Percentiles rank a stretch among this genome's conserved stretches.
Conservation (phyloP, 768 basidiomycete species). For the Fomitopsis serialis region DNA sequence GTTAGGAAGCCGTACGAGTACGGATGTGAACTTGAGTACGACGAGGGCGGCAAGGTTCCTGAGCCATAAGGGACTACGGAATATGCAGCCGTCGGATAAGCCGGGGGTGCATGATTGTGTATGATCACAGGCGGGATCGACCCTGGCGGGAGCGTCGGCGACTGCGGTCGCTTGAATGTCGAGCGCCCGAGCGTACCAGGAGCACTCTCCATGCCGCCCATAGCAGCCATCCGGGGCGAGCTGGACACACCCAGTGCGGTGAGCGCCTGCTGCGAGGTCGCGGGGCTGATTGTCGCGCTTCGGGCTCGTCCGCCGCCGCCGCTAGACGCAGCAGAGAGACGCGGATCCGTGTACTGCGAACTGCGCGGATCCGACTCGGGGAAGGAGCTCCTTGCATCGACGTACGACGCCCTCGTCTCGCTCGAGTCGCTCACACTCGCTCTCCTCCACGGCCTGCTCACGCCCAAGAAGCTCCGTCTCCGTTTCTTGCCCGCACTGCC, state of each 20-base stretch:
- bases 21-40: too few species aligned
- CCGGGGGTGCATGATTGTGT: too few species aligned
- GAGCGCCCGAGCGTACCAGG: not conserved
- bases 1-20: too few species aligned
- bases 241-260: not conserved
- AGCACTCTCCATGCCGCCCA: not conserved
- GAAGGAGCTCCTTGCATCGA: not conserved
- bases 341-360: not conserved
- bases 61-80: too few species aligned
- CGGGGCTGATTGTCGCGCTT: not conserved
- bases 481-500: not conserved
- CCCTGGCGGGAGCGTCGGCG: slow-evolving; percentile 7
- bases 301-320: not conserved
- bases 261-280: not conserved
- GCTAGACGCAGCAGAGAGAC: not conserved
- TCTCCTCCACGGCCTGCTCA: not conserved
- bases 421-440: not conserved
- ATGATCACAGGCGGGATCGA: slow-evolving; percentile 4
- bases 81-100: too few species aligned
- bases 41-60: too few species aligned
- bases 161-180: slow-evolving; percentile 12
- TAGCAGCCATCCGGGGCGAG: not conserved
- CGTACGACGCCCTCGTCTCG: not conserved
- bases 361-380: not conserved
- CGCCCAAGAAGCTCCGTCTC: slow-evolving; percentile 7